Percentiles rank a stretch among this genome's conserved stretches.
These are phyloP conservation scores for Globisporangium canariense DNA, from an alignment of 352 stramenopile species.

Conservation along the genomic window DNA sequence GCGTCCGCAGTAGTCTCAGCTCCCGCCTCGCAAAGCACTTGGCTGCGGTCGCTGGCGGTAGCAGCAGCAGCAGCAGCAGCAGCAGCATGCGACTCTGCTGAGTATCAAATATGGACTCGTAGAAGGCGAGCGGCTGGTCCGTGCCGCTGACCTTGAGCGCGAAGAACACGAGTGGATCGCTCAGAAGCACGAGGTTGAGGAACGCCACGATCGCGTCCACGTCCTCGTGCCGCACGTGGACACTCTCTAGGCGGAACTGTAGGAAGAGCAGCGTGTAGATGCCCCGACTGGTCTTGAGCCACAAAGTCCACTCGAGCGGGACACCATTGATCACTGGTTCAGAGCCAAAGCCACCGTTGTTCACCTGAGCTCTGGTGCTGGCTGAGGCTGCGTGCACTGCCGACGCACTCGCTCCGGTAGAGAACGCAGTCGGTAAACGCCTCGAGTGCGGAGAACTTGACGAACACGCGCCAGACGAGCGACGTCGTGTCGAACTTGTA, in stretches of 20 bases:
- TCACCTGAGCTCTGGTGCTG: background rate
- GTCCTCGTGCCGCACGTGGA: background rate
- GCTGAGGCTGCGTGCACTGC: background rate
- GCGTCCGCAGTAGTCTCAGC: background rate
- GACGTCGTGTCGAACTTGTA: conserved; percentile 18
- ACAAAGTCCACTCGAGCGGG: background rate
- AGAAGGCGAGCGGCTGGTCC: conserved; percentile 5
- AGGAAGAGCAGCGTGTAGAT: conserved; percentile 6
- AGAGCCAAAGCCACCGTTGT: too few relatives aligned
- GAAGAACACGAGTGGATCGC: conserved; percentile 34
- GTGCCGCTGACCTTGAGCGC: conserved; percentile 3
- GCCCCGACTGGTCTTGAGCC: background rate
- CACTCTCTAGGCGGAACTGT: conserved; percentile 1
- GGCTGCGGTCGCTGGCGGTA: background rate
- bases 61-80: background rate
- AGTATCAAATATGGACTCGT: background rate
- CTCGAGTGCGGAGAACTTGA: background rate
- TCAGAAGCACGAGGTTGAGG: conserved; percentile 42
- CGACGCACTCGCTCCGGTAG: conserved; percentile 1
- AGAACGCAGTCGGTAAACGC: conserved; percentile 11
- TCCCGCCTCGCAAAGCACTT: background rate
- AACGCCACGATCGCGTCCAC: conserved; percentile 21
- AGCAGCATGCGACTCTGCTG: background rate
- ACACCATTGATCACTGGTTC: background rate
- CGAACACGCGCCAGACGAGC: conserved; percentile 8